Evolutionary conservation across 345 rosid species (phyloP).

Genomic region (Pistacia integerrima): DNA sequence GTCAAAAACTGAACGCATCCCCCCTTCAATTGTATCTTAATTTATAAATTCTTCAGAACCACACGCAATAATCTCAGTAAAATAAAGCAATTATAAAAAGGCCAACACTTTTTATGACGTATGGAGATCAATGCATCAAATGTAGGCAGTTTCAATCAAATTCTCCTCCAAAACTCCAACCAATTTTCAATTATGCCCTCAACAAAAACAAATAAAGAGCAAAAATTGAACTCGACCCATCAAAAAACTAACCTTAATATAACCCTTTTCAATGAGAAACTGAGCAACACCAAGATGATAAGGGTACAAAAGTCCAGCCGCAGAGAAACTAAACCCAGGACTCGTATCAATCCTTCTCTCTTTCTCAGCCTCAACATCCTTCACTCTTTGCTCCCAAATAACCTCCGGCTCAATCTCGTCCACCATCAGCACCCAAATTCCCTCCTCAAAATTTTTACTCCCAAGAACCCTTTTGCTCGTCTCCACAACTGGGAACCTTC

Average conservation of each 20-base stretch:
- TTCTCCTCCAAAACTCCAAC: no score
- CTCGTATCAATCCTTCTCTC: slow-evolving; percentile 66
- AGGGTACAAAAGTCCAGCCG: slow-evolving; percentile 92
- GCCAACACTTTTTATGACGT: background rate
- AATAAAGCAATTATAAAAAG: no score
- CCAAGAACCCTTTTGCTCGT: slow-evolving; percentile 3
- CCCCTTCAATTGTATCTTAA: background rate
- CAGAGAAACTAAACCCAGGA: slow-evolving; percentile 97
- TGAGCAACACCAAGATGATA: slow-evolving; percentile 94
- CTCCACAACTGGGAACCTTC: slow-evolving; percentile 8
- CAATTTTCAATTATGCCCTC: no score
- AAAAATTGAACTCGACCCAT: background rate
- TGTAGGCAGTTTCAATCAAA: no score
- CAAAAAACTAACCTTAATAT: slow-evolving; percentile 60
- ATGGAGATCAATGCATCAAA: background rate
- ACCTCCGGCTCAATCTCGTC: slow-evolving; percentile 77
- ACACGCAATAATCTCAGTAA: background rate
- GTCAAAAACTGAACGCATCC: background rate
- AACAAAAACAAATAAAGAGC: background rate
- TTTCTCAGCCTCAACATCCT: slow-evolving; percentile 83
- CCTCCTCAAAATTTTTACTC: slow-evolving; percentile 21
- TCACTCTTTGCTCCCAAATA: slow-evolving; percentile 83
- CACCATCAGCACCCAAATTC: slow-evolving; percentile 52
- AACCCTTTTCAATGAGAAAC: slow-evolving; percentile 81
- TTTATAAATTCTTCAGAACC: no score